Conservation (phyloP, 768 basidiomycete genomes). For the Lactarius deliciosus region DNA sequence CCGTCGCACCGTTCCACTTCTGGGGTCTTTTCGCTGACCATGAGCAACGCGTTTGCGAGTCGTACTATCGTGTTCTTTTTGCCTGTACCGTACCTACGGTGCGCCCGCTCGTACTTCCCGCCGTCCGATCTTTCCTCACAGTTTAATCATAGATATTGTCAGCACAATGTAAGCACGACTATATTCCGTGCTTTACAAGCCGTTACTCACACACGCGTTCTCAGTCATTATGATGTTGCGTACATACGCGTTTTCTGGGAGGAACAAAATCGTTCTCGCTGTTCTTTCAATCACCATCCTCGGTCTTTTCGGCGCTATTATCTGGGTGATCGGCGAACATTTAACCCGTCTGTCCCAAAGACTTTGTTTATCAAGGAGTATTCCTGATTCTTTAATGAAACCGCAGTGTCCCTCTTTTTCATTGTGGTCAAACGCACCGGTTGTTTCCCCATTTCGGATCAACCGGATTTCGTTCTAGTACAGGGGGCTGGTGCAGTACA, state of each 20-base stretch:
- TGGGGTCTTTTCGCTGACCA: slow-evolving; percentile 22
- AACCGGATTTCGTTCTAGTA: background rate
- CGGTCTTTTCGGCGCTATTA: slow-evolving; percentile 2
- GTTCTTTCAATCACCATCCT: slow-evolving; percentile 6
- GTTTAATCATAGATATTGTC: slow-evolving; percentile 12
- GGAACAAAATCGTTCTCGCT: slow-evolving; percentile 4
- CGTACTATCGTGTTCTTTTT: slow-evolving; percentile 16
- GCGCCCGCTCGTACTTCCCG: background rate
- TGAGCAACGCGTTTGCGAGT: background rate
- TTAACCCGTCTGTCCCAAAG: slow-evolving; percentile 7
- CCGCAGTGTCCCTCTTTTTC: slow-evolving; percentile 13
- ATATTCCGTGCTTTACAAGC: background rate
- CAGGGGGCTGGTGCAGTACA: background rate
- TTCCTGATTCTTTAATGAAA: slow-evolving; percentile 2
- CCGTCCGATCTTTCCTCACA: background rate
- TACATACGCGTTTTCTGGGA: slow-evolving; percentile 26
- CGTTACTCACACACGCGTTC: background rate
- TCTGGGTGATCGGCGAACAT: slow-evolving; percentile 16
- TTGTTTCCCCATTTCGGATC: slow-evolving; percentile 21
- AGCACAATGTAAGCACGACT: slow-evolving; percentile 17
- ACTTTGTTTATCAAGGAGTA: background rate
- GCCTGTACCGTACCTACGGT: slow-evolving; percentile 17
- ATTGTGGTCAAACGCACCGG: background rate
- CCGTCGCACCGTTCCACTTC: slow-evolving; percentile 20
- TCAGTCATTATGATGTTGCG: slow-evolving; percentile 28